Base-by-base conservation (phyloP, 2,329 filamentous ascomycete species). In the Metarhizium robertsii region DNA sequence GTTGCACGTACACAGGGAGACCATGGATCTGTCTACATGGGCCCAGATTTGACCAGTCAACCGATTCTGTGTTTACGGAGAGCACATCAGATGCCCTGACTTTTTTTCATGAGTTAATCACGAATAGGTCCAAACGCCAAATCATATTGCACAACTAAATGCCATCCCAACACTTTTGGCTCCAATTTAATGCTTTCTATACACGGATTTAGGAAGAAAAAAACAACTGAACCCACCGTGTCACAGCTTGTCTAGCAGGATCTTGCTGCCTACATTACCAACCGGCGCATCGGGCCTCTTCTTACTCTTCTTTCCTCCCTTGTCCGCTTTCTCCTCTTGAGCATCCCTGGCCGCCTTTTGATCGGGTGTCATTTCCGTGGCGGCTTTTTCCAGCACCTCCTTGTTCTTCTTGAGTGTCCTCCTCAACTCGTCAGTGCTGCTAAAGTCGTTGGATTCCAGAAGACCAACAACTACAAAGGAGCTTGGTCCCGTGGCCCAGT, bases 391-490 rank as follows among this genome's bases (percentile, higher is more conserved):
- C 55, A 96, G 73, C 58, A 75, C 73, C 73, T 87, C 85, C 76
- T 84, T 88, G 62, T 85, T 83, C 73, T 87, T 86, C 74, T 84
- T 86, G 62, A 96, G 73, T 14, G 76, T 80, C 69, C 85, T 83
- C 66, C 85, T 75, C 53, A 95, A 74, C 63, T 88, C 85, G 16
- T 79, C 77, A 63, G 79, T 83, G 63, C 84, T 78, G 30, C 76
- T 77, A 64, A 94, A 94, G 56, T 84, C 83, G 25, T 81, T 77
- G 0, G 87, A 81, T 72, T 97, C 92, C 5, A 92, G 71, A 61
- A 97, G 74, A 16, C 85, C 87, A 30, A 97, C 80, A 4, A 96
- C 79, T 11, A 95, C 89, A 63, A 96, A 97, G 1, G 88, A 89
- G 62, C 90, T 91, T 1, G 86, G 81, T 0, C 92, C 88, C 0